Conservation (phyloP, 2,329 filamentous ascomycete genomes). For the Alternaria sp. region DNA sequence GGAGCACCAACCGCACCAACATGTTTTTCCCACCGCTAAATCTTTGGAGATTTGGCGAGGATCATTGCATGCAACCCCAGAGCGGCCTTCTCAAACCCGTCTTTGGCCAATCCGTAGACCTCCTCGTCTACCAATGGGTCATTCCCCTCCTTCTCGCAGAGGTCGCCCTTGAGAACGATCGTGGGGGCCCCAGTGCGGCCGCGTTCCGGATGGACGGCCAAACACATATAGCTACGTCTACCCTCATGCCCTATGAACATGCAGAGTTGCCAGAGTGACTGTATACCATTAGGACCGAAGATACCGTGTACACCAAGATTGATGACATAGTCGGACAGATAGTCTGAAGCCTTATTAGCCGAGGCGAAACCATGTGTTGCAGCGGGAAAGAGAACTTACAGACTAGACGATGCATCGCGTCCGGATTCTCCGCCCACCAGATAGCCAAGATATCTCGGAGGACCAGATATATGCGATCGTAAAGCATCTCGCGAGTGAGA, state of each 20-base stretch:
- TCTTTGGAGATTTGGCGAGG: neutral
- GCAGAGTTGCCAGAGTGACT: constrained; percentile 2
- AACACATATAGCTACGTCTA: constrained; percentile 8
- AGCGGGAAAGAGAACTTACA: neutral
- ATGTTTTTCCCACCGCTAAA: too few species aligned
- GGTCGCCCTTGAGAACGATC: constrained; percentile 6
- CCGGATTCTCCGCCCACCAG: neutral
- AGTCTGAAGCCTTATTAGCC: neutral
- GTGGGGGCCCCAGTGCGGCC: neutral
- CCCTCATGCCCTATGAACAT: constrained; percentile 11
- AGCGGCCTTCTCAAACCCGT: constrained; percentile 6
- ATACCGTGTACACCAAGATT: neutral
- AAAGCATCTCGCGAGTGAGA: constrained; percentile 5
- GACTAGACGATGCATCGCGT: neutral
- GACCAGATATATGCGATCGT: neutral
- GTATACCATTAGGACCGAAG: constrained; percentile 11
- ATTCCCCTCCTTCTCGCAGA: neutral
- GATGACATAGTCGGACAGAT: neutral
- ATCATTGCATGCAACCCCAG: neutral
- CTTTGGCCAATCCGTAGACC: constrained; percentile 1
- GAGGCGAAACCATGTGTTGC: neutral
- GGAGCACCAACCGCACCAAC: neutral
- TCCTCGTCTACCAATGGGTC: constrained; percentile 6
- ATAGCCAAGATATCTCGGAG: neutral
- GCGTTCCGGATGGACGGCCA: neutral